phyloP scores from a whole-genome alignment of 257 asterid species.

The Primulina tabacum region DNA sequence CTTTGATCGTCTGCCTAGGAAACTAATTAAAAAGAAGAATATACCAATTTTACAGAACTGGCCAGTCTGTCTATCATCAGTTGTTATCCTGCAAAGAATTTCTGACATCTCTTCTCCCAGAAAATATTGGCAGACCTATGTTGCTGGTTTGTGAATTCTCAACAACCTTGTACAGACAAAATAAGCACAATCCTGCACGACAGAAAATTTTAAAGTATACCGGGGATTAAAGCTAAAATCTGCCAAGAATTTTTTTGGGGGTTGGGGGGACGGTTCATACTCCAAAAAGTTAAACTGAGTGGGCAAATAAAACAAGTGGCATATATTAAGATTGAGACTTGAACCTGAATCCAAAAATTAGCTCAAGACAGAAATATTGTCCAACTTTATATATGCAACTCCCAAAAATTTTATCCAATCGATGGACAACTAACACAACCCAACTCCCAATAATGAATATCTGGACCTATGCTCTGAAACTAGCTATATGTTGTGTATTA shows the following conservation, averaged over 20 bases:
- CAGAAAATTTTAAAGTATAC: background rate
- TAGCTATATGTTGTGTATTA: too few relatives aligned
- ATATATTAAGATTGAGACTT: too few relatives aligned
- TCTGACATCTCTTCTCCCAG: slow-evolving; percentile 47
- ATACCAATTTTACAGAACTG: slow-evolving; percentile 12
- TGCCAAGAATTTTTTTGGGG: too few relatives aligned
- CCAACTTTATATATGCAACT: too few relatives aligned
- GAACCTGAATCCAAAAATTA: too few relatives aligned
- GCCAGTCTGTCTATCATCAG: slow-evolving; percentile 15
- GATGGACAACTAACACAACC: too few relatives aligned
- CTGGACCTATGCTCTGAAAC: too few relatives aligned
- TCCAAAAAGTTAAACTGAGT: background rate
- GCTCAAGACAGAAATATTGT: too few relatives aligned
- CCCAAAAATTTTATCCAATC: too few relatives aligned
- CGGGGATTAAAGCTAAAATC: background rate
- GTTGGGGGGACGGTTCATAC: background rate
- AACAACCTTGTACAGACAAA: slow-evolving; percentile 60
- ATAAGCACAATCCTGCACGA: slow-evolving; percentile 71
- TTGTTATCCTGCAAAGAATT: slow-evolving; percentile 40
- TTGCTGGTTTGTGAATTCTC: slow-evolving; percentile 46
- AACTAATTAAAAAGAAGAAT: slow-evolving; percentile 12
- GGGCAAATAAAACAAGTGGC: background rate
- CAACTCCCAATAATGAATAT: too few relatives aligned
- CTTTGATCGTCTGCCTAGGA: background rate
- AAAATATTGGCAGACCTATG: slow-evolving; percentile 38